Evolutionary conservation across 768 basidiomycete genomes (phyloP), one percentile per base, ranked within the genome.

Genomic region (Phylloporus sp.): DNA sequence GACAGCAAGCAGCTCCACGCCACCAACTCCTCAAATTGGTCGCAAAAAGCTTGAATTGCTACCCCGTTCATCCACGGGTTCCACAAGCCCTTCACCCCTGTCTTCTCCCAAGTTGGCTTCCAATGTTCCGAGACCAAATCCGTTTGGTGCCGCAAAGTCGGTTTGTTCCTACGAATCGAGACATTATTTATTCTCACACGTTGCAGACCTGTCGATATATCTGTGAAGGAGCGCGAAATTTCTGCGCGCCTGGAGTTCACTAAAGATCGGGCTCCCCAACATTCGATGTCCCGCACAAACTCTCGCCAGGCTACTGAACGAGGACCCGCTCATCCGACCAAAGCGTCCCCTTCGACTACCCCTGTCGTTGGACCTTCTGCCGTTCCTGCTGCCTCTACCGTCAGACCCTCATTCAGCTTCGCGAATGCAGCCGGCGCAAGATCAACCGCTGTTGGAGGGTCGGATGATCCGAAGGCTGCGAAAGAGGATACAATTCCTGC

Each of bases 81-180:
- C 90, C 15, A 74, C 79, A 9, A 74, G 76, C 11, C 78, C 87
- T 23, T 85, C 88, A 15, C 86, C 90, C 3, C 71, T 91, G 35
- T 82, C 86, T 1, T 90, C 89, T 8, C 89, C 88, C 1, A 85
- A 86, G 68, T 78, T 87, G 56, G 70, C 76, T 4, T 67, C 76
- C 46, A 68, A 74, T 28, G 65, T 72, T 6, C 61, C 72, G 28
- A 69, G 80, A 28, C 61, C 84, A 49, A 92, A 77, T 63, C 94
- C 94, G 6, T 98, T 98, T 60, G 96, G 95, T 39, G 75, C 77
- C 44, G 95, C 95, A 28, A 84, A 71, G 88, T 89, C 56, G 39
- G 78, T 65, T 17, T 21, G 22, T 56, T 3, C 32, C 17, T 21
- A n/a, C 14, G 22, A 36, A 44, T 39, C 36, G 18, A 24, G 13